Evolutionary conservation across 371 early-diverging fungal genomes (phyloP).

Genomic region (Zopfochytrium polystomum): DNA sequence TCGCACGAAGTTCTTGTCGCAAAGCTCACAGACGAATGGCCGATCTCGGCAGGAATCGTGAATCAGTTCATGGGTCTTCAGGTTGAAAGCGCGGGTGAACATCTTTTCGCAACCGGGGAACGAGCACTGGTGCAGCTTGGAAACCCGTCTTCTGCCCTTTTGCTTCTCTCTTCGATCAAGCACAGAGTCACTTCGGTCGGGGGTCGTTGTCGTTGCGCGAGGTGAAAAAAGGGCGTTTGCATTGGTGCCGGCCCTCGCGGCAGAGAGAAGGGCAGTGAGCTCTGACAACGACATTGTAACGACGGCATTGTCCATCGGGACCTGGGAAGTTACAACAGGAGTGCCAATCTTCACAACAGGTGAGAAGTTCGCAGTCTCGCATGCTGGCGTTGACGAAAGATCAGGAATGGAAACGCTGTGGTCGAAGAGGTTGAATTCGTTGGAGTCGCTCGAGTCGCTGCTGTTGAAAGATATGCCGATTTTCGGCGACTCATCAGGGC

Average conservation of each 20-base stretch:
- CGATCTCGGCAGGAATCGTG: constrained; percentile 23
- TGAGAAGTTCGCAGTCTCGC: too few species aligned
- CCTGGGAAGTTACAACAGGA: not conserved
- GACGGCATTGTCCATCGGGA: not conserved
- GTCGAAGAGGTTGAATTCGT: too few species aligned
- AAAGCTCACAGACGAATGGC: constrained; percentile 19
- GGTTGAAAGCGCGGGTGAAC: constrained; percentile 77
- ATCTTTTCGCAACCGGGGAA: constrained; percentile 65
- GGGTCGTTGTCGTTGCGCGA: not conserved
- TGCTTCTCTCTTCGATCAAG: not conserved
- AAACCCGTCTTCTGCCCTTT: not conserved
- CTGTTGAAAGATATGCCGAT: not conserved
- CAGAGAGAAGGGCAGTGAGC: not conserved
- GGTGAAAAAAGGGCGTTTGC: too few species aligned
- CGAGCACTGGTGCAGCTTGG: constrained; percentile 43
- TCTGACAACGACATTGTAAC: not conserved
- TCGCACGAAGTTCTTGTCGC: constrained; percentile 22
- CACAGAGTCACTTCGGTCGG: not conserved
- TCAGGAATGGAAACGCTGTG: too few species aligned
- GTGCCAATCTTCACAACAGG: not conserved
- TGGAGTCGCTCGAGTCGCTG: too few species aligned
- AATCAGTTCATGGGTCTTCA: constrained; percentile 52
- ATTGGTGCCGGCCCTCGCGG: not conserved
- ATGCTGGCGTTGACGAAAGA: not conserved
- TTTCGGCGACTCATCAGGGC: too few species aligned